phyloP scores from a whole-genome alignment of 352 stramenopile genomes.

The Phytophthora colocasiae region DNA sequence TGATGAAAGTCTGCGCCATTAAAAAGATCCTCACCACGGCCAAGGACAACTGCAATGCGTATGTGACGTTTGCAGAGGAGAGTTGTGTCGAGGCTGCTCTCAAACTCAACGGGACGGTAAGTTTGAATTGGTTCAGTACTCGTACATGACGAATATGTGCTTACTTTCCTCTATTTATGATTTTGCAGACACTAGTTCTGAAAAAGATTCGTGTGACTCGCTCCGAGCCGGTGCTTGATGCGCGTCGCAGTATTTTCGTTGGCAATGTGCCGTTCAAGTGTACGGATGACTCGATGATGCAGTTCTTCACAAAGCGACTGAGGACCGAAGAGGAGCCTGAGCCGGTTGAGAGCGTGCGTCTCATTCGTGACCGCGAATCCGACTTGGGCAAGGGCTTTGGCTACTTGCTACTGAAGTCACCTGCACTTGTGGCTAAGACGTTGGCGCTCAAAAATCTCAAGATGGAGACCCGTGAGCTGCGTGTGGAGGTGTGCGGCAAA shows the following conservation, averaged over 20 bases:
- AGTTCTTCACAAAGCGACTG: slow-evolving; percentile 80
- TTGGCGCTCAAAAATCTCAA: slow-evolving; percentile 71
- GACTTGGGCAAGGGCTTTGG: slow-evolving; percentile 93
- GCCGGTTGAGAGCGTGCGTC: slow-evolving; percentile 86
- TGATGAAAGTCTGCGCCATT: slow-evolving; percentile 92
- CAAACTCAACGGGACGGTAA: slow-evolving; percentile 71
- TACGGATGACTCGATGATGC: slow-evolving; percentile 77
- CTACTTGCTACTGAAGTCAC: slow-evolving; percentile 87
- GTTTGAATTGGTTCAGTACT: slow-evolving; percentile 1
- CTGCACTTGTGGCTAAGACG: slow-evolving; percentile 71
- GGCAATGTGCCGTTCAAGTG: slow-evolving; percentile 91
- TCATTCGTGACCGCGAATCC: slow-evolving; percentile 91
- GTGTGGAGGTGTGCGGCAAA: slow-evolving; percentile 85
- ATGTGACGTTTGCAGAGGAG: slow-evolving; percentile 84
- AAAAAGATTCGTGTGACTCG: slow-evolving; percentile 78
- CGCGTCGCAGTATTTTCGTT: slow-evolving; percentile 89
- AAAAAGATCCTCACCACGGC: slow-evolving; percentile 80
- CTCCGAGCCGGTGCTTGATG: slow-evolving; percentile 72
- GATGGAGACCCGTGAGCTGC: slow-evolving; percentile 74
- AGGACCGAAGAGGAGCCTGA: slow-evolving; percentile 66
- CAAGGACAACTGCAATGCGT: slow-evolving; percentile 93
- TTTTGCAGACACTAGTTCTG: slow-evolving; percentile 54
- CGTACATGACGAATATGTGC: background rate
- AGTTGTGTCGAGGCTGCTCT: slow-evolving; percentile 72
- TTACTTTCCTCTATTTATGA: slow-evolving; percentile 11